Percentiles rank a stretch among this genome's conserved stretches.
These are phyloP conservation scores for Aspergillus cejpii DNA, from an alignment of 2,329 filamentous ascomycete genomes.

Conservation along the genomic window DNA sequence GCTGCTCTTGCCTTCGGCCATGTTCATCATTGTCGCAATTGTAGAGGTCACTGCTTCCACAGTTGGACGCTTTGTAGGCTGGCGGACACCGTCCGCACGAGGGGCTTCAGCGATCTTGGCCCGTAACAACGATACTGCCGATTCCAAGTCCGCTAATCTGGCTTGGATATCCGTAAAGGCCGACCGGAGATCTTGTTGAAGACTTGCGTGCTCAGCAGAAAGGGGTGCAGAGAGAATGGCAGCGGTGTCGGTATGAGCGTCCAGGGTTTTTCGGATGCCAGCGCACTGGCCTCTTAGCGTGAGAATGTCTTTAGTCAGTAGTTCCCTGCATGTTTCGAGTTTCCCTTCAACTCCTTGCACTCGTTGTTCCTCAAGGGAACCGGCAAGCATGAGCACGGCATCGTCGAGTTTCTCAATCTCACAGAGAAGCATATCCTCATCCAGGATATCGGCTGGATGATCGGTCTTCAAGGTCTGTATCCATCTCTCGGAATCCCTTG, in stretches of 20 bases:
- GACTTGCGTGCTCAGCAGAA: constrained; percentile 72
- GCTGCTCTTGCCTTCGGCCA: constrained; percentile 84
- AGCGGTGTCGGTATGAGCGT: constrained; percentile 63
- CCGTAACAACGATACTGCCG: constrained; percentile 69
- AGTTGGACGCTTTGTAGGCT: constrained; percentile 56
- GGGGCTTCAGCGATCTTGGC: constrained; percentile 61
- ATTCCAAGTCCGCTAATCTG: constrained; percentile 70
- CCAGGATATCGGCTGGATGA: constrained; percentile 61
- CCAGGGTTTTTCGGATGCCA: constrained; percentile 70
- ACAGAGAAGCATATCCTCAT: constrained; percentile 64
- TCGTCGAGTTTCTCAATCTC: constrained; percentile 65
- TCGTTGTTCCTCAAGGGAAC: constrained; percentile 59
- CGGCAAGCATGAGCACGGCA: constrained; percentile 60
- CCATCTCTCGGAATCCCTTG: constrained; percentile 47
- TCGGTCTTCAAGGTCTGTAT: constrained; percentile 36
- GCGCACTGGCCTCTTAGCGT: constrained; percentile 68
- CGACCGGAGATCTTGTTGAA: constrained; percentile 75
- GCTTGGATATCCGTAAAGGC: constrained; percentile 68
- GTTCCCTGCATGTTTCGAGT: constrained; percentile 59
- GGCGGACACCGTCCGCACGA: constrained; percentile 44
- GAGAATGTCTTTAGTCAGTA: constrained; percentile 60
- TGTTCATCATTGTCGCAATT: constrained; percentile 83
- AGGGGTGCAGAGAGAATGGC: constrained; percentile 64
- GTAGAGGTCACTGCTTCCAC: constrained; percentile 89
- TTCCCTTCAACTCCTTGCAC: constrained; percentile 64